Conservation (phyloP, 1,139 yeast species). For the Debaryomyces psychrophilus region DNA sequence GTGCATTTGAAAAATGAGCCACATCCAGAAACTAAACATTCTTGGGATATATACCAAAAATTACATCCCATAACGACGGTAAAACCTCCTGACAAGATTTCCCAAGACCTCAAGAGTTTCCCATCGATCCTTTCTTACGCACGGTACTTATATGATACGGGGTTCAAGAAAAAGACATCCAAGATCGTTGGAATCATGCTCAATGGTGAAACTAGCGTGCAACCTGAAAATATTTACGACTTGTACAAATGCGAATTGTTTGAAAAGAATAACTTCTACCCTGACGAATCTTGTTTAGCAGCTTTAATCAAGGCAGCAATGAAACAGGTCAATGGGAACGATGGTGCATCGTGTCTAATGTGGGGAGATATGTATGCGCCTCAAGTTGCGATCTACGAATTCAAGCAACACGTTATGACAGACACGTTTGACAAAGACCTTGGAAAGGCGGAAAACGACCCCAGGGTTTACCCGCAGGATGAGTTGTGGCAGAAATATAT, state of each 20-base stretch:
- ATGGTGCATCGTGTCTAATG: slow-evolving; percentile 17
- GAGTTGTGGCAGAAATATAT: slow-evolving; percentile 57
- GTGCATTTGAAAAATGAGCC: slow-evolving; percentile 3
- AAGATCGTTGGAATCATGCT: slow-evolving; percentile 40
- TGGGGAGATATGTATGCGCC: slow-evolving; percentile 61
- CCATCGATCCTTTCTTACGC: slow-evolving; percentile 24
- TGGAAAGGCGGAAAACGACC: slow-evolving; percentile 25
- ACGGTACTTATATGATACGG: slow-evolving; percentile 24
- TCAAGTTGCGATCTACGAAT: slow-evolving; percentile 63
- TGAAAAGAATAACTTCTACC: slow-evolving; percentile 18
- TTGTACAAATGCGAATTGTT: slow-evolving; percentile 34
- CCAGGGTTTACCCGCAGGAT: slow-evolving; percentile 46
- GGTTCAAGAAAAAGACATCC: slow-evolving; percentile 27
- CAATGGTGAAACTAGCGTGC: slow-evolving; percentile 47
- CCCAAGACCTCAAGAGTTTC: background rate
- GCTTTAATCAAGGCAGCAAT: slow-evolving; percentile 48
- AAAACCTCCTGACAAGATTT: background rate
- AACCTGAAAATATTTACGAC: slow-evolving; percentile 39
- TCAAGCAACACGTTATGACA: slow-evolving; percentile 41
- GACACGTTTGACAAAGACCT: slow-evolving; percentile 20
- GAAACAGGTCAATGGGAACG: slow-evolving; percentile 18
- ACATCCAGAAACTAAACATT: slow-evolving; percentile 16
- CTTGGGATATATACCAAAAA: slow-evolving; percentile 22
- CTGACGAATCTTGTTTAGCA: slow-evolving; percentile 43
- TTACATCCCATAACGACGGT: background rate